phyloP scores from a whole-genome alignment of 768 basidiomycete genomes.

The Boletus rubescentipes region DNA sequence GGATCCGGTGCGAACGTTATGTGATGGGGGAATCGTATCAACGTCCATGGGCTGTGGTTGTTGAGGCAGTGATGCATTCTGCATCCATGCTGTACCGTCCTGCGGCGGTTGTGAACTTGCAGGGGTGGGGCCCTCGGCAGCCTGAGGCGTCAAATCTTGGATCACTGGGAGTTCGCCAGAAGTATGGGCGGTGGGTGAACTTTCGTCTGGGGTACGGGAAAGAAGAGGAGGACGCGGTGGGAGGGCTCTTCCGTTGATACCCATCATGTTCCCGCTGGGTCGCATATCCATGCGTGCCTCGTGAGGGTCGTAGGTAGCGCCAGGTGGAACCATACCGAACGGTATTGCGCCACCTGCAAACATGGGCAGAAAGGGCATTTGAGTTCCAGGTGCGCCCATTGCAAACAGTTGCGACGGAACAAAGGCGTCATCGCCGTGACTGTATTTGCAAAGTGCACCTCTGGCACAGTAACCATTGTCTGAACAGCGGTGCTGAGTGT shows the following conservation, averaged over 20 bases:
- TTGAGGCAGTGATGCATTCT: slow-evolving; percentile 11
- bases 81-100: slow-evolving; percentile 24
- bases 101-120: slow-evolving; percentile 23
- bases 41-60: slow-evolving; percentile 27
- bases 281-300: slow-evolving; percentile 82
- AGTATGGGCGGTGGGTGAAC: slow-evolving; percentile 38
- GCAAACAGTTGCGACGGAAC: slow-evolving; percentile 69
- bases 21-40: slow-evolving; percentile 33
- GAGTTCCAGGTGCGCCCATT: slow-evolving; percentile 42
- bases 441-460: slow-evolving; percentile 87
- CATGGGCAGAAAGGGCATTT: slow-evolving; percentile 70
- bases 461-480: slow-evolving; percentile 91
- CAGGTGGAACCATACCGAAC: slow-evolving; percentile 48
- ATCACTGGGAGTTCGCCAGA: slow-evolving; percentile 82
- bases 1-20: slow-evolving; percentile 23
- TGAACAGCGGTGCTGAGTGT: slow-evolving; percentile 32
- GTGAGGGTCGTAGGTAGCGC: slow-evolving; percentile 70
- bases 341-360: slow-evolving; percentile 56
- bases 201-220: slow-evolving; percentile 55
- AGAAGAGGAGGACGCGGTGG: slow-evolving; percentile 58
- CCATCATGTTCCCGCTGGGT: slow-evolving; percentile 38
- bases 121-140: slow-evolving; percentile 34
- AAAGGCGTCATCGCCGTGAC: slow-evolving; percentile 88
- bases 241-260: slow-evolving; percentile 31
- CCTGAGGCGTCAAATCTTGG: slow-evolving; percentile 73